These are phyloP conservation scores for Chrysosporium keratinophilum DNA, from an alignment of 2,329 filamentous ascomycete species.

Conservation along the genomic window DNA sequence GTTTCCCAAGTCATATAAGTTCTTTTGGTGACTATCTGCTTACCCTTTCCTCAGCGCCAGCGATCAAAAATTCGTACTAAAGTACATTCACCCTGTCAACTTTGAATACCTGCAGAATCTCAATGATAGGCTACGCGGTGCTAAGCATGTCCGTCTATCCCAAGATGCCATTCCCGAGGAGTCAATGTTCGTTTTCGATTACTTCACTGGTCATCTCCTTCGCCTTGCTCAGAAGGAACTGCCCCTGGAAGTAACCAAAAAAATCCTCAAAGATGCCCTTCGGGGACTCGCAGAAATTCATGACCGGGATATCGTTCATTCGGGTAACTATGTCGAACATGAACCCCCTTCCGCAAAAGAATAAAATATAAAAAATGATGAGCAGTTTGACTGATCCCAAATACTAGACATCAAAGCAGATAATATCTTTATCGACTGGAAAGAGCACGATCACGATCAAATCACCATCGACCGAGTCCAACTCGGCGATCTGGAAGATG, in stretches of 20 bases:
- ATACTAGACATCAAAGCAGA: constrained; percentile 27
- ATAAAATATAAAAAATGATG: too few relatives aligned
- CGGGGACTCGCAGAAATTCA: constrained; percentile 30
- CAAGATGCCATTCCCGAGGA: constrained; percentile 34
- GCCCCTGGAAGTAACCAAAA: constrained; percentile 29
- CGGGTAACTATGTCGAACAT: too few relatives aligned
- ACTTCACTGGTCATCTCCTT: constrained; percentile 35
- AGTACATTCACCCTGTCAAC: too few relatives aligned
- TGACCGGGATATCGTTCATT: constrained; percentile 28
- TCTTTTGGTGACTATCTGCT: too few relatives aligned
- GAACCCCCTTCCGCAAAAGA: too few relatives aligned
- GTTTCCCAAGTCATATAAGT: too few relatives aligned
- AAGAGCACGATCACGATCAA: constrained; percentile 20
- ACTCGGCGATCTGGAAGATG: constrained; percentile 21
- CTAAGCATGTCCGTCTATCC: constrained; percentile 23
- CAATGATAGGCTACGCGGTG: too few relatives aligned
- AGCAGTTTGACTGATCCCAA: background rate
- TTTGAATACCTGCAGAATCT: too few relatives aligned
- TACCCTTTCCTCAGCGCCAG: too few relatives aligned
- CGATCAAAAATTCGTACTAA: too few relatives aligned
- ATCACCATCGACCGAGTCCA: constrained; percentile 17
- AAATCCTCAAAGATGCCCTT: constrained; percentile 35
- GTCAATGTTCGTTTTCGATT: constrained; percentile 37
- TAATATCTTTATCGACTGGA: constrained; percentile 28
- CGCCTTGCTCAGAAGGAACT: constrained; percentile 31